A percentile compares a stretch with the other conserved stretches of the same genome.
Evolutionary conservation across 2,329 filamentous ascomycete species (phyloP).

Genomic region (Emmonsia crescens): DNA sequence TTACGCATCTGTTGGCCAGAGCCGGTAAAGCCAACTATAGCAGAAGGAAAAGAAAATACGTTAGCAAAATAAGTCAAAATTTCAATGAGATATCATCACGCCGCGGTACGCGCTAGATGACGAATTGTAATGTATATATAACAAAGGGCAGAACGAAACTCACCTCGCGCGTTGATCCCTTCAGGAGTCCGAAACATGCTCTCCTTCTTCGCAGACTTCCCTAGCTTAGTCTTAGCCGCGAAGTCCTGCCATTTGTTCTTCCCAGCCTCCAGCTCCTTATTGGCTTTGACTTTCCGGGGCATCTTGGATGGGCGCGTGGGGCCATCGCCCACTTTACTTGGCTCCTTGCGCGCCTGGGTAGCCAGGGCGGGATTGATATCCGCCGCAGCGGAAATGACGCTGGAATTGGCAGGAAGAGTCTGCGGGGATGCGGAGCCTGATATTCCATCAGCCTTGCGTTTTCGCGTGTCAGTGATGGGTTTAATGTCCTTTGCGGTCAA

Average conservation of each 20-base stretch:
- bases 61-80: not conserved
- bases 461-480: conserved; percentile 59
- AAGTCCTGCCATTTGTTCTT: conserved; percentile 96
- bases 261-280: conserved; percentile 77
- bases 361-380: conserved; percentile 56
- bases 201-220: conserved; percentile 70
- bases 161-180: conserved; percentile 75
- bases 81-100: conserved; percentile 1
- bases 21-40: conserved; percentile 82
- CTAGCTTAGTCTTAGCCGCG: conserved; percentile 56
- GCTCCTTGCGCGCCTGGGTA: conserved; percentile 52
- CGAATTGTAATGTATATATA: not conserved
- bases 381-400: conserved; percentile 55
- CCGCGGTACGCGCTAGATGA: not conserved
- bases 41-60: conserved; percentile 23
- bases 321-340: conserved; percentile 51
- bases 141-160: conserved; percentile 17
- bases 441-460: conserved; percentile 76
- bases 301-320: conserved; percentile 54
- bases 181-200: conserved; percentile 96
- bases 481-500: conserved; percentile 73
- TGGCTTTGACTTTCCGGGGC: conserved; percentile 72
- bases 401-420: conserved; percentile 34
- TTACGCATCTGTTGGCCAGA: conserved; percentile 95
- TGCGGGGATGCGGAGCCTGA: conserved; percentile 30